Base-by-base conservation (phyloP, 2,329 filamentous ascomycete genomes). In the Trichoderma sp. region DNA sequence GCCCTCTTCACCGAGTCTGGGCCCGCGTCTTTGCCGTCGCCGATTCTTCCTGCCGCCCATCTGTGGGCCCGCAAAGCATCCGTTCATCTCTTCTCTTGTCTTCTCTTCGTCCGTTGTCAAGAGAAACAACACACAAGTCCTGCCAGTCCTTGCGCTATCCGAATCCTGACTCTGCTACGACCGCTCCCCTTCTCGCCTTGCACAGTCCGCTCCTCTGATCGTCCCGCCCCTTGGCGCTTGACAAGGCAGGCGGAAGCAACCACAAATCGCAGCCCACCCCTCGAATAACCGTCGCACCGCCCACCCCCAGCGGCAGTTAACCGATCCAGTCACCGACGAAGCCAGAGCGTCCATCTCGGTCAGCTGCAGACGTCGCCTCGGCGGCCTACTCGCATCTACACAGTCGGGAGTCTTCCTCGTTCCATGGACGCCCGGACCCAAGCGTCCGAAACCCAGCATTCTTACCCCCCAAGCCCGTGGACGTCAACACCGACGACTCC, bases 351-450 rank as follows among this genome's bases (percentile, higher is more conserved):
- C 59, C 61, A 62, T 32, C 53, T 65, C 50, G 57, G 58, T 39
- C 66, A 53, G 47, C 71, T 39, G 59, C 43, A 71, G 63, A 66
- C 59, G 71, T 70, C 71, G 68, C 68, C 53, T 62, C 71, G 71
- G 62, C 61, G 34, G 68, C 70, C 61, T 67, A 30, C 58, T 71
- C 68, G 55, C 30, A 23, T 57, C 58, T 26, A 55, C 20, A 67
- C 4, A 66, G 47, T 64, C 68, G 69, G 73, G 71, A 72, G 75
- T 73, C 67, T 70, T 53, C 55, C 62, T 72, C 72, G 78, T 78
- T 82, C 81, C 79, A 81, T 82, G 81, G 81, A 82, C 78, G 75
- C 79, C 77, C 78, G 79, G 77, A 79, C 79, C 72, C 77, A 81
- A 73, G 76, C 80, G 74, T 78, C 80, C 72, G 80, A 82, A 78